A percentile compares a stretch with the other conserved stretches of the same genome.
Evolutionary conservation across 768 basidiomycete genomes (phyloP).

Genomic region (Boletus pseudopeckii): DNA sequence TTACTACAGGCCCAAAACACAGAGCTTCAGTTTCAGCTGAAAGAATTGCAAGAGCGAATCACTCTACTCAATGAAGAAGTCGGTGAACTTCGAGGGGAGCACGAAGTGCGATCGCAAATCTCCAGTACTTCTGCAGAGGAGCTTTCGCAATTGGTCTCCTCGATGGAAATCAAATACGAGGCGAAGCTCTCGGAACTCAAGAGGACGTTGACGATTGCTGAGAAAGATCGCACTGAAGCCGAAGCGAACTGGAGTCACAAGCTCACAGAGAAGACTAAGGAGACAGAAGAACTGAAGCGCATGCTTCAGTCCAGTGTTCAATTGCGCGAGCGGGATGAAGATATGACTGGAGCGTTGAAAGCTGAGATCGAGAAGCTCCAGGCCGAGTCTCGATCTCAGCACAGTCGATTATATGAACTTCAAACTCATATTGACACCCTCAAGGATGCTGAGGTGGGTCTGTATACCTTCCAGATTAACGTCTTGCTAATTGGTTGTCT

Average conservation of each 20-base stretch:
- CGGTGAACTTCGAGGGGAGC: conserved; percentile 57
- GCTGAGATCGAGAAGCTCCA: conserved; percentile 52
- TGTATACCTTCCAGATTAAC: background rate
- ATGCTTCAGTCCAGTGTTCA: conserved; percentile 55
- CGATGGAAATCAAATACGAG: conserved; percentile 76
- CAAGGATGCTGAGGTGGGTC: conserved; percentile 62
- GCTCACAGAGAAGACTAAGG: conserved; percentile 71
- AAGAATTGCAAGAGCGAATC: conserved; percentile 73
- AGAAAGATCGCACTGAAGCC: conserved; percentile 81
- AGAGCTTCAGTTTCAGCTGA: conserved; percentile 84
- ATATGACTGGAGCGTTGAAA: conserved; percentile 46
- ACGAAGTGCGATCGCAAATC: conserved; percentile 42
- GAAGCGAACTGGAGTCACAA: conserved; percentile 91
- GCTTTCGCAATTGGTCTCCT: conserved; percentile 67
- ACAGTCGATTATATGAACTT: conserved; percentile 55
- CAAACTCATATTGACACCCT: conserved; percentile 46
- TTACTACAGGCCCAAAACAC: conserved; percentile 71
- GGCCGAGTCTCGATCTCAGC: conserved; percentile 45
- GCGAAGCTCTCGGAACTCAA: conserved; percentile 68
- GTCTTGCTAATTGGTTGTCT: background rate
- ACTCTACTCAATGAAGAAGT: conserved; percentile 71
- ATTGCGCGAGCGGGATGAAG: conserved; percentile 58
- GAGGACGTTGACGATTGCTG: conserved; percentile 55
- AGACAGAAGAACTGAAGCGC: conserved; percentile 69
- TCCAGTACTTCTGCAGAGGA: conserved; percentile 55